Evolutionary conservation across 306 rosid genomes (phyloP), one percentile per base, ranked within the genome.

Genomic region (Oxytropis ochrocephala): DNA sequence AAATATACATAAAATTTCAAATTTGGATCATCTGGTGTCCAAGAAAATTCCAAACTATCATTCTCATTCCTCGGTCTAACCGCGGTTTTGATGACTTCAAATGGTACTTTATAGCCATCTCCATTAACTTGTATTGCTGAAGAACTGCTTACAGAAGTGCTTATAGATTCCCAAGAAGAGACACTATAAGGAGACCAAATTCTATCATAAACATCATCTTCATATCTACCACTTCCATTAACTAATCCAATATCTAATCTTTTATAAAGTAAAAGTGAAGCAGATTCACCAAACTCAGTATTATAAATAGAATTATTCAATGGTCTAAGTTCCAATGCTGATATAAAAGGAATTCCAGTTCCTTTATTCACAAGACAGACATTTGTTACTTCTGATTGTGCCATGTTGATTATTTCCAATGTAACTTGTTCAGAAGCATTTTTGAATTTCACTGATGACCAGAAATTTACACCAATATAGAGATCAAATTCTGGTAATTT

Each of bases 291-390:
- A 74, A 80, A 80, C 80, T 77, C 85, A 13, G 84, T 65, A 6
- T 16, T 64, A 62, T 87, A 89, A 63, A 77, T 76, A 6, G 90
- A 76, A 44, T 53, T 54, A 61, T 73, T 65, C 7, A 89, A 55
- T 1, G 96, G 96, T 65, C 96, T 81, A 44, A 83, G 77, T 72
- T 89, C 92, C 83, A 85, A 83, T 5, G 76, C 88, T 5, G 96
- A 89, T 49, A 87, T 83, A 74, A 89, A 89, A 66, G 96, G 93
- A 78, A 57, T 77, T 56, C 96, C 96, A 44, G 38, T 8, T 41
- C 92, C 90, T 61, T 70, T 87, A 74, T 87, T 75, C 32, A 85
- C 75, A 13, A 89, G 92, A 74, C 96, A 87, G 63, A 89, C 75
- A 27, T 78, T 3, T 12, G 78, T 68, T 18, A 56, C 75, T 1